Conservation (phyloP, 2,329 filamentous ascomycete genomes). For the Scytalidium sp. region DNA sequence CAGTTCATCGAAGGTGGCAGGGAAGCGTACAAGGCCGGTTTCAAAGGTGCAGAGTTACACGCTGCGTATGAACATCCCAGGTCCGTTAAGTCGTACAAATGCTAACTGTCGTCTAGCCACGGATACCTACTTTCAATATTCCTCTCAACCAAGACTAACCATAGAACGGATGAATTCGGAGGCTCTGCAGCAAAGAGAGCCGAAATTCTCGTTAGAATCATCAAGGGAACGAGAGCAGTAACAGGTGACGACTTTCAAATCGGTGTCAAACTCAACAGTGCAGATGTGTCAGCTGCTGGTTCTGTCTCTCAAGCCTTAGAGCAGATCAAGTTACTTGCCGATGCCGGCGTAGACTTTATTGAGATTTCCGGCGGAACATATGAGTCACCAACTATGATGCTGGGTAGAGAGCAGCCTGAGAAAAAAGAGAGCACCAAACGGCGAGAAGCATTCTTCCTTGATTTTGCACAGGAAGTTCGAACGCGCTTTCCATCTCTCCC, state of each 20-base stretch:
- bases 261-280: slow-evolving; percentile 54
- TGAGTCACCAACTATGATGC: slow-evolving; percentile 41
- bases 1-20: slow-evolving; percentile 52
- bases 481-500: slow-evolving; percentile 39
- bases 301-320: slow-evolving; percentile 51
- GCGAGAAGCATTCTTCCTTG: slow-evolving; percentile 66
- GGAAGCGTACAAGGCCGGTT: slow-evolving; percentile 45
- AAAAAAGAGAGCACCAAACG: slow-evolving; percentile 43
- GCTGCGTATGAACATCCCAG: slow-evolving; percentile 36
- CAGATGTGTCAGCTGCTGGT: slow-evolving; percentile 41
- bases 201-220: slow-evolving; percentile 63
- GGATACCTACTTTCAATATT: slow-evolving; percentile 73
- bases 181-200: slow-evolving; percentile 68
- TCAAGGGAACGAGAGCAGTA: slow-evolving; percentile 52
- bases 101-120: slow-evolving; percentile 38
- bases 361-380: slow-evolving; percentile 65
- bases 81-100: not conserved
- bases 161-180: slow-evolving; percentile 65
- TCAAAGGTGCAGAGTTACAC: slow-evolving; percentile 52
- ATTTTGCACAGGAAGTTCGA: slow-evolving; percentile 56
- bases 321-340: slow-evolving; percentile 50
- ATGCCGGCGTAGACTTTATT: slow-evolving; percentile 59
- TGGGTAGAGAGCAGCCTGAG: slow-evolving; percentile 2
- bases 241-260: slow-evolving; percentile 39
- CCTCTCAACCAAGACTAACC: slow-evolving; percentile 64